A percentile compares a stretch with the other conserved stretches of the same genome.
These are phyloP conservation scores for Malania oleifera DNA, from an alignment of 164 flowering plant species.

Conservation along the genomic window DNA sequence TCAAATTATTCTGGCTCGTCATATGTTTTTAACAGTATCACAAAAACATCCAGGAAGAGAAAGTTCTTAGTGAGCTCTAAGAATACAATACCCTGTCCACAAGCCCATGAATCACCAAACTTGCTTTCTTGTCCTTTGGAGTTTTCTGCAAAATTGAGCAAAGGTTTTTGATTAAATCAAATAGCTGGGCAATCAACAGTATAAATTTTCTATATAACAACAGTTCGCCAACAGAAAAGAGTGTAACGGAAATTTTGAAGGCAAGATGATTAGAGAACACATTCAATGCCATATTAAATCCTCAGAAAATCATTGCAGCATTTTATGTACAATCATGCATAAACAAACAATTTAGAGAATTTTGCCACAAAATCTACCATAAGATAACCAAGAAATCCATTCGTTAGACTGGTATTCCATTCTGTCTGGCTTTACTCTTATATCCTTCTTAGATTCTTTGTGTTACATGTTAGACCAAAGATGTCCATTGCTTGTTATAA, in stretches of 20 bases:
- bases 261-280: neutral
- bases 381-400: neutral
- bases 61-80: neutral
- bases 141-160: conserved; percentile 52
- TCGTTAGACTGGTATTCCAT: neutral
- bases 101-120: conserved; percentile 77
- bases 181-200: neutral
- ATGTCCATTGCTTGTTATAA: no score
- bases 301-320: neutral
- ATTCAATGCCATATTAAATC: neutral
- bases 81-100: conserved; percentile 72
- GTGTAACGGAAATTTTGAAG: neutral
- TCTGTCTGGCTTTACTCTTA: neutral
- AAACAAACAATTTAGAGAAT: no score
- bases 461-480: neutral
- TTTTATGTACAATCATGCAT: no score
- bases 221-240: neutral
- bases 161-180: neutral
- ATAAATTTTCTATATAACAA: neutral
- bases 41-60: neutral
- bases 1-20: no score
- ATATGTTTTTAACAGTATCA: no score
- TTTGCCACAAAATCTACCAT: neutral
- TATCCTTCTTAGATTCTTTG: neutral
- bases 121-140: conserved; percentile 97